These are phyloP conservation scores for Lepidium didymum DNA, from an alignment of 345 rosid species.

Conservation along the genomic window DNA sequence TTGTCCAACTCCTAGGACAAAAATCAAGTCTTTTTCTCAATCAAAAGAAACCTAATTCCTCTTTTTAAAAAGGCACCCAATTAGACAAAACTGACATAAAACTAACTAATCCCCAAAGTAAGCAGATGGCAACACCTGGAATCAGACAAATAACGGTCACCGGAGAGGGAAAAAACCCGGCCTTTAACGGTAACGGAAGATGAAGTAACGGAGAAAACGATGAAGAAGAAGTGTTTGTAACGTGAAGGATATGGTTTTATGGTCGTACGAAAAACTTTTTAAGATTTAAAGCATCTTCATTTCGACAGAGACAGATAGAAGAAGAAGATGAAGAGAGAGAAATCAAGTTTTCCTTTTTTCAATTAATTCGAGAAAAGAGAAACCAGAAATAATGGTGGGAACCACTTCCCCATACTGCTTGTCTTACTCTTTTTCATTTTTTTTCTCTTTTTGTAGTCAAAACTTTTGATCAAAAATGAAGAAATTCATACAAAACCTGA, in stretches of 20 bases:
- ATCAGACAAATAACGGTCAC: not conserved
- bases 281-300: not conserved
- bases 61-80: not conserved
- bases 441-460: not conserved
- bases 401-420: too few relatives aligned
- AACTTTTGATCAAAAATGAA: too few relatives aligned
- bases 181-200: not conserved
- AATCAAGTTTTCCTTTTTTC: too few relatives aligned
- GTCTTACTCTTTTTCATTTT: too few relatives aligned
- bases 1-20: not conserved
- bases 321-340: too few relatives aligned
- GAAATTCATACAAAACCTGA: too few relatives aligned
- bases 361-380: too few relatives aligned
- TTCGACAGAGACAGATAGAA: not conserved
- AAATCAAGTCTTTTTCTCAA: constrained; percentile 4
- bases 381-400: too few relatives aligned
- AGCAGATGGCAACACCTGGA: not conserved
- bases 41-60: not conserved
- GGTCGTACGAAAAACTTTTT: not conserved
- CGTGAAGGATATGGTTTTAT: not conserved
- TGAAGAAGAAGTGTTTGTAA: not conserved
- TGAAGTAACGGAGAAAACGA: not conserved
- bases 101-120: not conserved
- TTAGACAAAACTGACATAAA: not conserved
- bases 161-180: not conserved